phyloP scores from a whole-genome alignment of 306 rosid species.

The Cucurbita argyrosperma region DNA sequence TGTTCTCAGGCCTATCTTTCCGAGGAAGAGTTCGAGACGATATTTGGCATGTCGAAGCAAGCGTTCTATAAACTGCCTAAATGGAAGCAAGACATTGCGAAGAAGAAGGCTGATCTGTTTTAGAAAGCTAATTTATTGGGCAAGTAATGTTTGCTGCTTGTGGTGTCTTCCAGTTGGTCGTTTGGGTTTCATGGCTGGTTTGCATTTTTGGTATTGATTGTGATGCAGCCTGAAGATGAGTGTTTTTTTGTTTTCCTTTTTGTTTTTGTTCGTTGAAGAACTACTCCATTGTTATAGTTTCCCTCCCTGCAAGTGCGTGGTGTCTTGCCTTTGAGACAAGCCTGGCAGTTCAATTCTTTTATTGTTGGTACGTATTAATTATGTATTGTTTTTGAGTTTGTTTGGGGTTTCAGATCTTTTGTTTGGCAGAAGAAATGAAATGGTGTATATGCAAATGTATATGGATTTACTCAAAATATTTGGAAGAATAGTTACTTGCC shows the following conservation, averaged over 20 bases:
- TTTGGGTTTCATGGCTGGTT: neutral
- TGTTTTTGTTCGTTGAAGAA: neutral
- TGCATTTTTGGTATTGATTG: slow-evolving; percentile 1
- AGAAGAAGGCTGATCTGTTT: slow-evolving; percentile 73
- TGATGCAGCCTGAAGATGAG: neutral
- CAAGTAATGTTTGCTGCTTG: neutral
- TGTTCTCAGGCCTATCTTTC: slow-evolving; percentile 64
- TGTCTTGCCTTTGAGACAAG: neutral
- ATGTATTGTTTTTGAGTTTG: neutral
- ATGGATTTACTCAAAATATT: neutral
- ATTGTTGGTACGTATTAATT: slow-evolving; percentile 5
- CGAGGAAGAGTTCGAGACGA: slow-evolving; percentile 48
- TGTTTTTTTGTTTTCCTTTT: neutral
- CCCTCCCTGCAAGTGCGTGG: neutral
- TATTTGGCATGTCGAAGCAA: slow-evolving; percentile 54
- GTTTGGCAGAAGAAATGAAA: neutral
- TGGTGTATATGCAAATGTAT: neutral
- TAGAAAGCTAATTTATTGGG: slow-evolving; percentile 12
- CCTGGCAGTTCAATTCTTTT: slow-evolving; percentile 3
- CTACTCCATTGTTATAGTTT: neutral
- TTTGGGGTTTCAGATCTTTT: neutral
- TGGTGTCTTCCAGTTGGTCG: neutral
- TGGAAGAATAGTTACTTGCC: neutral
- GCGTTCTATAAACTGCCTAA: slow-evolving; percentile 67
- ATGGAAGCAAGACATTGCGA: slow-evolving; percentile 98